Percentiles rank a stretch among this genome's conserved stretches.
Conservation (phyloP, 805 yeast species). For the Saturnispora ahearnii region DNA sequence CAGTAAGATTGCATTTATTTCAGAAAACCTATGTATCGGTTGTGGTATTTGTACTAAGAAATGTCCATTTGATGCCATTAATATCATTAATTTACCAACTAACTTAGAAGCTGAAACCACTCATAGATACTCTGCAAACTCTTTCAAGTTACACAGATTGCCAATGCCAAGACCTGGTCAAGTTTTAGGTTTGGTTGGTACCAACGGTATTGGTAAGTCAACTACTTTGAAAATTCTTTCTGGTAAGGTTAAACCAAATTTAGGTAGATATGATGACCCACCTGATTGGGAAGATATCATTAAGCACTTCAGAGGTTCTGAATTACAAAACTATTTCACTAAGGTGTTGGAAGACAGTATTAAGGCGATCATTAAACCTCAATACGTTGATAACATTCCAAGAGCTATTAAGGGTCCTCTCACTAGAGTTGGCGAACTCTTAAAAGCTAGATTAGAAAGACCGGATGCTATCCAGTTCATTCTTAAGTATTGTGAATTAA, state of each 20-base stretch:
- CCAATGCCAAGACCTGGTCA: slow-evolving; percentile 99
- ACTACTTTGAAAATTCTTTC: slow-evolving; percentile 95
- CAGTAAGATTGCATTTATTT: slow-evolving; percentile 86
- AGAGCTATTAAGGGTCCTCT: slow-evolving; percentile 89
- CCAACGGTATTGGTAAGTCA: slow-evolving; percentile 98
- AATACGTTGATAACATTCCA: slow-evolving; percentile 96
- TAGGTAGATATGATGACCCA: slow-evolving; percentile 90
- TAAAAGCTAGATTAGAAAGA: slow-evolving; percentile 72
- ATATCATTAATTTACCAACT: slow-evolving; percentile 92
- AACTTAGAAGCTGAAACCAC: slow-evolving; percentile 88
- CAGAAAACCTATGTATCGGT: slow-evolving; percentile 93
- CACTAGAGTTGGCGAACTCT: slow-evolving; percentile 75
- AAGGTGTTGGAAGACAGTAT: slow-evolving; percentile 89
- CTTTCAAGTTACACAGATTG: slow-evolving; percentile 91
- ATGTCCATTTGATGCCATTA: slow-evolving; percentile 97
- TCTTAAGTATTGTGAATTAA: slow-evolving; percentile 64
- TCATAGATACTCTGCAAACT: slow-evolving; percentile 95
- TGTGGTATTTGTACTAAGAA: slow-evolving; percentile 99
- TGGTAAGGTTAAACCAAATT: slow-evolving; percentile 94
- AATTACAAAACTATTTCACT: slow-evolving; percentile 91
- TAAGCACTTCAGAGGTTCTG: slow-evolving; percentile 90
- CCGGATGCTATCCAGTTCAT: slow-evolving; percentile 55
- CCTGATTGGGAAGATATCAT: slow-evolving; percentile 97
- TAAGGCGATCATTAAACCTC: slow-evolving; percentile 97
- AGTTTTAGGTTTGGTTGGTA: slow-evolving; percentile 94